These are phyloP conservation scores for Discostella pseudostelligera DNA, from an alignment of 108 stramenopile species.

Conservation along the genomic window DNA sequence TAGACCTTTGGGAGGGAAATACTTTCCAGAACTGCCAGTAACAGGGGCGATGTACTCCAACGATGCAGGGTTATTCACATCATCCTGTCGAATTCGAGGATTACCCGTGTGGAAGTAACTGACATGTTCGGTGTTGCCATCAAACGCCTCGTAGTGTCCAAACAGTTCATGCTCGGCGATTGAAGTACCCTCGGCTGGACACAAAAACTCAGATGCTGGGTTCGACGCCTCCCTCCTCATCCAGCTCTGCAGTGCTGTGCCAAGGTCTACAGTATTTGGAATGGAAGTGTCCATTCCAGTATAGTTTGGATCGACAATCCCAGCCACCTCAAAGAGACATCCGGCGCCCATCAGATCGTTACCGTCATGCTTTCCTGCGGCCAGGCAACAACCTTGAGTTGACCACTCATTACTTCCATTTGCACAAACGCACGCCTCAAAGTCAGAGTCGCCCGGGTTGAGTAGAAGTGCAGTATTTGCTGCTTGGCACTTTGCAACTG, in stretches of 20 bases:
- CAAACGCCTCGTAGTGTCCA: constrained; percentile 37
- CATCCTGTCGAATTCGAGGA: constrained; percentile 48
- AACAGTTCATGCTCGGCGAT: constrained; percentile 39
- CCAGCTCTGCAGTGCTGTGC: constrained; percentile 42
- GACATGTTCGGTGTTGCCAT: constrained; percentile 30
- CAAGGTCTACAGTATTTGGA: constrained; percentile 43
- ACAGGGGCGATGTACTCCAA: constrained; percentile 26
- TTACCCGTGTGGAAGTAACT: constrained; percentile 50
- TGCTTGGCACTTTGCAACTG: constrained; percentile 35
- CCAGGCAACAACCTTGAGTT: constrained; percentile 49
- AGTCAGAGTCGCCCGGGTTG: constrained; percentile 30
- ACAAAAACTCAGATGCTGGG: constrained; percentile 41
- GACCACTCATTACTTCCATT: constrained; percentile 49
- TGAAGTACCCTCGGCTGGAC: constrained; percentile 31
- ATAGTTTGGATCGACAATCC: constrained; percentile 50
- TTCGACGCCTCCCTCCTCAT: constrained; percentile 34
- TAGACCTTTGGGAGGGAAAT: constrained; percentile 47
- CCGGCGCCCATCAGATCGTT: constrained; percentile 39
- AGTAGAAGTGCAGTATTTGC: constrained; percentile 32
- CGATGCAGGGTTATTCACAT: constrained; percentile 17
- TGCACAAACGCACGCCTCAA: constrained; percentile 44
- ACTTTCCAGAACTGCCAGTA: constrained; percentile 40
- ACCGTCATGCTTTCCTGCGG: constrained; percentile 31
- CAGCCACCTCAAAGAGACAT: constrained; percentile 48
- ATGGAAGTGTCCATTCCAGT: constrained; percentile 36